Evolutionary conservation across 768 basidiomycete genomes (phyloP), one percentile per base, ranked within the genome.

Genomic region (Naganishia vaughanmartiniae): DNA sequence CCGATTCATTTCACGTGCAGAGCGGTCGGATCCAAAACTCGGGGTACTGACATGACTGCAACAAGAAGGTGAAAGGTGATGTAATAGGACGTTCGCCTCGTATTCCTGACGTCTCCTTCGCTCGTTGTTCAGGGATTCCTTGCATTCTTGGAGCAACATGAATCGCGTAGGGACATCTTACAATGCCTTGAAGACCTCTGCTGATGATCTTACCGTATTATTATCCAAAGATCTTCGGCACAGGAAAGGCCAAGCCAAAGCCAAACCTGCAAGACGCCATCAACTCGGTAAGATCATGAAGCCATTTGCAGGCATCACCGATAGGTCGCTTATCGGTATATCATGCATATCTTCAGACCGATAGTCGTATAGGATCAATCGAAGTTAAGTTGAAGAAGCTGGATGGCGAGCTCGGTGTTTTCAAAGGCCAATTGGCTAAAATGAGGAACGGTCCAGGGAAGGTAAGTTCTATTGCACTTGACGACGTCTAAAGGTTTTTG

Each of bases 381-480:
- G 93, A 99, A 80, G 94, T 97, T 80, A 99, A 98, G 84, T 84
- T 99, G 75, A 90, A 89, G 83, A 99, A 98, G 81, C 86, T 99
- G 33, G 94, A 98, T 77, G 94, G 89, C 6, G 96, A 99, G 79
- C 86, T 99, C 24, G 85, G 84, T 57, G 85, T 90, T 46, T 97
- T 96, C 84, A 93, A 93, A 81, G 92, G 94, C 67, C 96, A 98
- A 83, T 92, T 99, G 91, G 86, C 88, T 76, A 95, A 92, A 82
- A 84, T 99, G 79, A 85, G 92, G 28, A 89, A 89, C 74, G 96
- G 96, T 0, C 93, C 96, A 30, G 95, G 95, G 65, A 99, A 96
- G 87, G 94, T 94, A 75, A 60, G 83, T 74, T 3, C 17, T 36
- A 31, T 5, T 1, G n/a, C n/a, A 36, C 19, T 17, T 19, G 17